phyloP scores from a whole-genome alignment of 2,329 filamentous ascomycete species.

The Ilyonectria mors-panacis region DNA sequence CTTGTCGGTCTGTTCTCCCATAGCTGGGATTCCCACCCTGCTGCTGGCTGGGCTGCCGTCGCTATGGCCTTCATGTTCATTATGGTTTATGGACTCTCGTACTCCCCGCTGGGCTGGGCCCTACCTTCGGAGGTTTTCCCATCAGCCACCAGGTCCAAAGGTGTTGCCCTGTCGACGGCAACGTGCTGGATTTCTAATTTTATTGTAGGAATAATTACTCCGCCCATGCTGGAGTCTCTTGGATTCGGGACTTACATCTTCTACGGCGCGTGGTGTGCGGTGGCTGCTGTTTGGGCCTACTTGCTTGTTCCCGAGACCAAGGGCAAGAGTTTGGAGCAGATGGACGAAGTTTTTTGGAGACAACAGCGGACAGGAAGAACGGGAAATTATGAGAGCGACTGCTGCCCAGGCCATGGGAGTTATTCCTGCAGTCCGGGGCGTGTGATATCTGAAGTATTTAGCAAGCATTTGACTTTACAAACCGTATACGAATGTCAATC shows the following conservation, averaged over 20 bases:
- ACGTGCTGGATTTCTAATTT: constrained; percentile 57
- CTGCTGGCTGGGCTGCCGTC: constrained; percentile 70
- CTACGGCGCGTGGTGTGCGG: constrained; percentile 79
- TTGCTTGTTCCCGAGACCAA: constrained; percentile 75
- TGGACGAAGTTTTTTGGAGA: constrained; percentile 78
- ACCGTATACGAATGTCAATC: no score
- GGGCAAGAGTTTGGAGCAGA: constrained; percentile 81
- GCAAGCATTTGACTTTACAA: not conserved
- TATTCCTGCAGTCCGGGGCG: not conserved
- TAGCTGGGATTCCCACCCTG: constrained; percentile 61
- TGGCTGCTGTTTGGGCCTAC: constrained; percentile 77
- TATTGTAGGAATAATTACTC: constrained; percentile 28
- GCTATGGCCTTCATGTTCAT: constrained; percentile 48
- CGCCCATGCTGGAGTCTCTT: constrained; percentile 44
- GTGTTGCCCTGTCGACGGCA: constrained; percentile 55
- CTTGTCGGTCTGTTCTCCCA: constrained; percentile 65
- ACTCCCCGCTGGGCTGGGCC: constrained; percentile 59
- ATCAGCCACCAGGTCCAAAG: constrained; percentile 55
- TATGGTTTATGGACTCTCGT: constrained; percentile 48
- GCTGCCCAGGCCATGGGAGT: not conserved
- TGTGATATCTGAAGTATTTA: not conserved
- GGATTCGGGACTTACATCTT: constrained; percentile 77
- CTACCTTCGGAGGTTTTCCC: constrained; percentile 61
- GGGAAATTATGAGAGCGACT: constrained; percentile 17
- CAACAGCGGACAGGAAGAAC: constrained; percentile 23